Evolutionary conservation across 2,329 filamentous ascomycete genomes (phyloP).

Genomic region (Talaromyces sp.): DNA sequence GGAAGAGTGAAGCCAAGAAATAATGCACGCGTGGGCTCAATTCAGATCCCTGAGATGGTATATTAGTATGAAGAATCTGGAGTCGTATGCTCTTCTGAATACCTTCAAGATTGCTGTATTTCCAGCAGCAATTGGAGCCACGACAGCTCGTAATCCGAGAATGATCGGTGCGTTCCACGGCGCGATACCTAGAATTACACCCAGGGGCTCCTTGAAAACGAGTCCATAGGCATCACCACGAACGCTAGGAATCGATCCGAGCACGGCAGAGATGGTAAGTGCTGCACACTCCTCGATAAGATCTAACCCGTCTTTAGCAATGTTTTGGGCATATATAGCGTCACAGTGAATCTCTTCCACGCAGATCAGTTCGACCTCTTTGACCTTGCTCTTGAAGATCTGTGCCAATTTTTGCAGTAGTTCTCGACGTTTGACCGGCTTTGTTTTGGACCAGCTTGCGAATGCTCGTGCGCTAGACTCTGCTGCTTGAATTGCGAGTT

Average conservation of each 20-base stretch:
- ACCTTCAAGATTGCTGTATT: conserved; percentile 72
- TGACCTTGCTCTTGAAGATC: neutral
- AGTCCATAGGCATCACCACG: conserved; percentile 54
- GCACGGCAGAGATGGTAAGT: conserved; percentile 49
- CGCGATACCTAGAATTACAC: conserved; percentile 73
- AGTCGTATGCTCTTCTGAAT: neutral
- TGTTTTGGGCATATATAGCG: neutral
- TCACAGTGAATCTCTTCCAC: neutral
- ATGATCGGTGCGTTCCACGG: conserved; percentile 66
- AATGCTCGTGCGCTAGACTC: neutral
- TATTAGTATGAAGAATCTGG: neutral
- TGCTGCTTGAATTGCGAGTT: neutral
- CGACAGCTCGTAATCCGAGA: conserved; percentile 51
- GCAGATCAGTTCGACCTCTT: neutral
- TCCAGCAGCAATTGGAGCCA: conserved; percentile 65
- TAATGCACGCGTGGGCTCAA: conserved; percentile 61
- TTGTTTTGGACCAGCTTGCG: neutral
- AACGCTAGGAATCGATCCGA: conserved; percentile 43
- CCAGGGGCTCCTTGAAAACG: conserved; percentile 70
- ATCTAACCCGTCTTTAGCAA: neutral
- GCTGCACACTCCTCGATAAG: conserved; percentile 29
- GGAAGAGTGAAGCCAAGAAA: conserved; percentile 45
- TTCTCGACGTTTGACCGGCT: neutral
- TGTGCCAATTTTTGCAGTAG: neutral
- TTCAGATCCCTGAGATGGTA: conserved; percentile 53